These are phyloP conservation scores for Torulaspora quercuum DNA, from an alignment of 805 yeast genomes.

Conservation along the genomic window DNA sequence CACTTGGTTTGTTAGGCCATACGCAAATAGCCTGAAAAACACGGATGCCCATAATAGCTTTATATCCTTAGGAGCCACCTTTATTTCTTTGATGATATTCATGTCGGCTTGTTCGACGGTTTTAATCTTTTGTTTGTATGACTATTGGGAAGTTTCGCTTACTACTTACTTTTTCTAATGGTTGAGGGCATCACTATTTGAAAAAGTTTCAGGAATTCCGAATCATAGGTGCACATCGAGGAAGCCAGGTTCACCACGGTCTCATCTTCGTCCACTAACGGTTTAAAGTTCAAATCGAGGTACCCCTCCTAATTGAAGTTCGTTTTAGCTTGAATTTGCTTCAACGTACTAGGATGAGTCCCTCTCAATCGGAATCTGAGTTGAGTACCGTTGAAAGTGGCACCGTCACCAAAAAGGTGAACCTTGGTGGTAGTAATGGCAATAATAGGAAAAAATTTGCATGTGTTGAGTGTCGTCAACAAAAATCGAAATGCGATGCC, in stretches of 20 bases:
- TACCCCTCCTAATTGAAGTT: no score
- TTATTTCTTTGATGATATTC: slow-evolving; percentile 28
- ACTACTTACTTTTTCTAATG: slow-evolving; percentile 7
- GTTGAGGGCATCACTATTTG: no score
- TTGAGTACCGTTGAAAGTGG: slow-evolving; percentile 11
- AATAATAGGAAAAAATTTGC: slow-evolving; percentile 59
- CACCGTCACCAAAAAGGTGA: slow-evolving; percentile 3
- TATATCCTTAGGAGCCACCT: slow-evolving; percentile 49
- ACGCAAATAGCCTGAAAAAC: slow-evolving; percentile 66
- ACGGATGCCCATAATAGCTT: slow-evolving; percentile 64
- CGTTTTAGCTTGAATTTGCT: not conserved
- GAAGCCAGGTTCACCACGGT: no score
- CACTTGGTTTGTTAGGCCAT: slow-evolving; percentile 77
- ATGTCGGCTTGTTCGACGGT: slow-evolving; percentile 3
- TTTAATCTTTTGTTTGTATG: not conserved
- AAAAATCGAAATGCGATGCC: slow-evolving; percentile 89
- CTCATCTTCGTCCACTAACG: no score
- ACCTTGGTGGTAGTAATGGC: slow-evolving; percentile 3
- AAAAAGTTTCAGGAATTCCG: no score
- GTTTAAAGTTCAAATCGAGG: no score
- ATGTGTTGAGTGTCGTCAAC: slow-evolving; percentile 95
- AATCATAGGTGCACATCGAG: no score
- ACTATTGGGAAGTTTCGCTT: no score
- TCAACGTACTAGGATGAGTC: slow-evolving; percentile 7
- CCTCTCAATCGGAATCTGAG: slow-evolving; percentile 20